Conservation (phyloP, 2,329 filamentous ascomycete species). For the Amauroascus verrucosus region DNA sequence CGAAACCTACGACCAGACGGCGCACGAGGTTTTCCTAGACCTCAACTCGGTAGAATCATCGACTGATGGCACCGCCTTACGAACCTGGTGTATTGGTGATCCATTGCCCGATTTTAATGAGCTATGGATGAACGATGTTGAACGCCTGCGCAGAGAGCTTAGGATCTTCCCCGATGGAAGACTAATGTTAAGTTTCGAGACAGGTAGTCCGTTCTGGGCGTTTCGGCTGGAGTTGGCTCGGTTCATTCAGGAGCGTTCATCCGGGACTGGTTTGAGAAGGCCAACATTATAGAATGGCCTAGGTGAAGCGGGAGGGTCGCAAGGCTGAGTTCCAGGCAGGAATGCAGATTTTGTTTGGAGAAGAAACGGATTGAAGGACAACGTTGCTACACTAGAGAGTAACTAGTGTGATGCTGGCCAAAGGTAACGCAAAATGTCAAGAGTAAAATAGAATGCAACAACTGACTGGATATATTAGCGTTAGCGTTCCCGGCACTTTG, state of each 20-base stretch:
- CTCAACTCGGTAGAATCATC: not conserved
- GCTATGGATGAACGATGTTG: constrained; percentile 1
- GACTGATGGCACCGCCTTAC: not conserved
- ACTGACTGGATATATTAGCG: no score
- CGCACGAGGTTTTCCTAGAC: not conserved
- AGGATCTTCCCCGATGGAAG: not conserved
- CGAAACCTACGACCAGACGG: not conserved
- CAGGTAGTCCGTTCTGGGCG: constrained; percentile 1
- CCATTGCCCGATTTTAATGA: constrained; percentile 2
- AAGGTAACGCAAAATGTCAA: no score
- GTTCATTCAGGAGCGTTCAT: not conserved
- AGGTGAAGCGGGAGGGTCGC: not conserved
- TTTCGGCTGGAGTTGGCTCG: not conserved
- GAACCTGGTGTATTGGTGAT: not conserved
- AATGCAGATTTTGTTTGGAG: no score
- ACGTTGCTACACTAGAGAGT: no score
- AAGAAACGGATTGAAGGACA: no score
- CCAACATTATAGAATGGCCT: not conserved
- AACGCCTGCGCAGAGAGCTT: constrained; percentile 9
- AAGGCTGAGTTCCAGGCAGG: no score
- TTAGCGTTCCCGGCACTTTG: no score
- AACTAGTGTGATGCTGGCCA: no score
- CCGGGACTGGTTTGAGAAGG: no score
- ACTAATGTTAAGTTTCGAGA: not conserved
- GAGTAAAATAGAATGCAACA: no score